Conservation (phyloP, 768 basidiomycete species). For the Lanmaoa rubissima region DNA sequence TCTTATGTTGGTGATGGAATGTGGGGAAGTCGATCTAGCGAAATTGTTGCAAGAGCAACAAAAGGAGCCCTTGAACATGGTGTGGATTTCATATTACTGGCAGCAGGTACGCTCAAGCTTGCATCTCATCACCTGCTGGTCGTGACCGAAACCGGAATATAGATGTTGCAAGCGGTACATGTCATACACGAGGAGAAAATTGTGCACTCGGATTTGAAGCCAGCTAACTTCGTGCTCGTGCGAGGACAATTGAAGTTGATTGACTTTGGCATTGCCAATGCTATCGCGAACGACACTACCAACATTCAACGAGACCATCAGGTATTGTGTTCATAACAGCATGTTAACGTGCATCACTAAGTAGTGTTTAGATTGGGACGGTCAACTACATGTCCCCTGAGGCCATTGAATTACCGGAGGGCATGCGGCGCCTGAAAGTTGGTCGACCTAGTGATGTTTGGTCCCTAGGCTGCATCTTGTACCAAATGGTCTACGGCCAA, state of each 20-base stretch:
- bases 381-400: constrained; percentile 99
- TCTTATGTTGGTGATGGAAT: constrained; percentile 92
- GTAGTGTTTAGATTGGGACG: constrained; percentile 72
- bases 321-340: constrained; percentile 40
- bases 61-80: constrained; percentile 83
- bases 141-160: constrained; percentile 1
- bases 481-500: constrained; percentile 96
- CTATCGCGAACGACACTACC: constrained; percentile 97
- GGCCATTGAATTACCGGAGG: constrained; percentile 86
- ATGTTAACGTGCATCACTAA: neutral
- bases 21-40: constrained; percentile 91
- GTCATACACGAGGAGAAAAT: constrained; percentile 98
- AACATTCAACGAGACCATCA: constrained; percentile 97
- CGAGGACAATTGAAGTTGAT: constrained; percentile 95
- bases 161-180: constrained; percentile 99
- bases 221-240: constrained; percentile 97
- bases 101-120: constrained; percentile 66
- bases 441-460: constrained; percentile 96
- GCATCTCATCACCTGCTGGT: neutral
- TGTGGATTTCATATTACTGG: constrained; percentile 96
- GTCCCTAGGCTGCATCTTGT: constrained; percentile 96
- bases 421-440: constrained; percentile 87
- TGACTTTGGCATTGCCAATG: constrained; percentile 99
- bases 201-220: constrained; percentile 97
- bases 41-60: constrained; percentile 80